Evolutionary conservation across 2,329 filamentous ascomycete genomes (phyloP), one percentile per base, ranked within the genome.

Genomic region (Colletotrichum coccodes): DNA sequence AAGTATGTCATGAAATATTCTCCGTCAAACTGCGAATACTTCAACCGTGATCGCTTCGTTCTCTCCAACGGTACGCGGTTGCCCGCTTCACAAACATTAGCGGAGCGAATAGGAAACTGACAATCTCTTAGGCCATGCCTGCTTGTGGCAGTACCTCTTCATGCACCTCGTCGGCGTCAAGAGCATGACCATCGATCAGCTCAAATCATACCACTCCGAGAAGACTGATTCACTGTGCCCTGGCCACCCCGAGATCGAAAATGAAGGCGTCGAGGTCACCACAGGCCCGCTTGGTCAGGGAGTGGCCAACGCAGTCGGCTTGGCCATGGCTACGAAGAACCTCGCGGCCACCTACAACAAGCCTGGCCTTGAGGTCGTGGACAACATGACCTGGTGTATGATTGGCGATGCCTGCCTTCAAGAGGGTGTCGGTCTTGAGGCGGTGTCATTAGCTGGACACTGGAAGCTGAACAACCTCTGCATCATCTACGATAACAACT

Each of bases 1-100:
- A 90, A 89, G 72, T 89, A 91, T 73, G 81, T 82, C 4, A 90
- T 91, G 89, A 81, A 82, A 49, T 90, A 89, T 72, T 83, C 85
- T 2, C 88, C 88, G 0, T 77, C 79, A 16, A 83, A 84, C 38
- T 84, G 86, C 14, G 73, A 82, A 34, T 90, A 80, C 75, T 89
- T 90, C 80, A 89, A 90, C 75, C 81, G 89, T 44, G 88, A 90
- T 71, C 84, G 87, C 30, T 90, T 90, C 72, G 85, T 90, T 4
- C 81, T 90, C 8, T 90, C 87, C 21, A 90, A 90, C 72, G 88
- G 71, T 68, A 26, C 12, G 36, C 49, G 21, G 18, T 14, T 7
- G n/a, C 12, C 47, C n/a, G 4, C 30, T 54, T 40, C 57, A 12
- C 18, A 14, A 0, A 28, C 2, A 12, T 6, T 14, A 2, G 4